Base-by-base conservation (phyloP, 345 rosid species). In the Odontarrhena argentea region DNA sequence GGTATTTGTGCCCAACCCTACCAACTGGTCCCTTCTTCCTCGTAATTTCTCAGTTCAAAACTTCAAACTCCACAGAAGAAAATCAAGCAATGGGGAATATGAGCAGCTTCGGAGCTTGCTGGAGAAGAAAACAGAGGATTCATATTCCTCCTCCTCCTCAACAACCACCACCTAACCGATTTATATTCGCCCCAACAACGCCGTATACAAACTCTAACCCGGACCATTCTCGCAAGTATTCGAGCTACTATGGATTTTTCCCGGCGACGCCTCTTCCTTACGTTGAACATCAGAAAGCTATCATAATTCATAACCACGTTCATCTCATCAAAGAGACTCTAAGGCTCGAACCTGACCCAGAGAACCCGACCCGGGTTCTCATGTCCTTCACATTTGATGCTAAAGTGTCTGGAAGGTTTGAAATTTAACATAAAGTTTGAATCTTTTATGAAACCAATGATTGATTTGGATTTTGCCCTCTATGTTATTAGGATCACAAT, bases 321-420 rank as follows among this genome's bases (percentile, higher is more conserved):
- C 86, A 89, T 55, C 62, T 92, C 14, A 89, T 69, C 81, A 87
- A 86, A 81, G 87, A 92, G 73, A 79, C 80, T 62, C 68, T 92
- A 76, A 68, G 28, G 69, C 61, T 92, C 28, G 87, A 64, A 41
- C 74, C 81, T 9, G 92, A 92, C 64, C 82, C 77, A 52, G 79
- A 70, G 37, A 77, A 74, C 66, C 92, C 92, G 18, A 83, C 85
- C 36, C 80, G 68, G 32, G 76, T 81, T 47, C 80, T 92, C 40
- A 82, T 89, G 52, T 47, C 91, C 3, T 92, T 92, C 81, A 82
- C 82, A 9, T 89, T 92, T 73, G 96, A 92, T 75, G 95, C 98
- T 45, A 55, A 76, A 41, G 83, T 81, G 54, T 56, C 81, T 43
- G 92, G 96, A 26, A 83, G 98, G 95, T 87, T 15, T 25, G 70